Base-by-base conservation (phyloP, 1,284 basidiomycete genomes). In the Abortiporus biennis region DNA sequence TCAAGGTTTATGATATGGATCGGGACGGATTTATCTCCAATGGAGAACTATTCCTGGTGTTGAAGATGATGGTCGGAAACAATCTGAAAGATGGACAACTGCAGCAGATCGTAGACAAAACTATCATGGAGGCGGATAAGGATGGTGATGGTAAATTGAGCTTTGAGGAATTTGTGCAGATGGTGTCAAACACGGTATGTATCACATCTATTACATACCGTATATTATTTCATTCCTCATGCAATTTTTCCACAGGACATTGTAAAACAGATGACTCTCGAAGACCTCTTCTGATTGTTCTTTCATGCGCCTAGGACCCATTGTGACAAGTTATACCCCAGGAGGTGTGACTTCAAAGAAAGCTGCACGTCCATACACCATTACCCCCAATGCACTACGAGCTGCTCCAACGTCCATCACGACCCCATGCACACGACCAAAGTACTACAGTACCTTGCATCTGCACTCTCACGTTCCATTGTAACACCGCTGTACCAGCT, bases 51-150 rank as follows among this genome's bases (percentile, higher is more conserved):
- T 99, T 98, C 69, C 71, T 99, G 40, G 95, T 99, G 30, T 71
- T 99, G 50, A 99, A 99, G 74, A 98, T 99, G 92, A 99, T 99
- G 95, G 96, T 99, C 34, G 95, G 95, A 25, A 98, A 91, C 64
- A 99, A 99, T 65, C 70, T 98, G 56, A 98, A 99, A 87, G 96
- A 99, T 65, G 91, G 96, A 63, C 96, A 99, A 72, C 68, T 99
- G 51, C 96, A 99, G 64, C 95, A 99, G 66, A 99, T 99, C 52
- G 96, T 99, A 8, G 96, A 99, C 68, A 99, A 99, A 74, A 99
- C 95, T 13, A 99, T 99, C 63, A 95, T 99, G 92, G 95, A 99
- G 67, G 95, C 94, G 13, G 95, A 99, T 63, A 89, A 92, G 63
- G 92, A 99, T 59, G 92, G 90, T 6, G 96, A 99, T 63, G 95